phyloP scores from a whole-genome alignment of 1,284 basidiomycete species.

The Sphaerobolus stellatus region DNA sequence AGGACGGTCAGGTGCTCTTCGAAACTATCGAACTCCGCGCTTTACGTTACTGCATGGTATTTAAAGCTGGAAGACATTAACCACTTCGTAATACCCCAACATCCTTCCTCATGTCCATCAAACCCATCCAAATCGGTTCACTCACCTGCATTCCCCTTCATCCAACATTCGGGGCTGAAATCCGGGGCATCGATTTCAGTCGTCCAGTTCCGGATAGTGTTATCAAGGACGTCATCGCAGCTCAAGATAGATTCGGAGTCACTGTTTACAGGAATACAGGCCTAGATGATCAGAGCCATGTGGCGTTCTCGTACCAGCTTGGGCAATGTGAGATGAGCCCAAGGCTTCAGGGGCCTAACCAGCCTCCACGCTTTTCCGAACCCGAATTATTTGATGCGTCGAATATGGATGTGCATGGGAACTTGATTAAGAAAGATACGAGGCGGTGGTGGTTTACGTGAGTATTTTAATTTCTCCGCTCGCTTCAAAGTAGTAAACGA shows the following conservation, averaged over 20 bases:
- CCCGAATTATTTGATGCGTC: constrained; percentile 25
- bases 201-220: constrained; percentile 14
- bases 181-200: constrained; percentile 22
- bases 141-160: constrained; percentile 21
- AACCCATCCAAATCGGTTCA: constrained; percentile 17
- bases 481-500: background rate
- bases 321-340: constrained; percentile 23
- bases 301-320: constrained; percentile 24
- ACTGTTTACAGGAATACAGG: constrained; percentile 27
- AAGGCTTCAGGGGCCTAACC: constrained; percentile 18
- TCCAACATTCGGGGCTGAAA: constrained; percentile 22
- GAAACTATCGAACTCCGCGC: too few species aligned
- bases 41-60: too few species aligned
- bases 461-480: constrained; percentile 2
- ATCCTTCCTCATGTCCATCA: background rate
- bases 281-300: constrained; percentile 21
- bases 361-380: constrained; percentile 18
- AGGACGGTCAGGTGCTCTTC: too few species aligned
- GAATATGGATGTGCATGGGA: constrained; percentile 20
- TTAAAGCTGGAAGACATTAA: too few species aligned
- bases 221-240: constrained; percentile 15
- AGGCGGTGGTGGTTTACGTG: constrained; percentile 23
- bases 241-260: constrained; percentile 23
- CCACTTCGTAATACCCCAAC: too few species aligned
- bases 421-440: constrained; percentile 16